Base-by-base conservation (phyloP, 306 rosid genomes). In the Glycine tomentella region DNA sequence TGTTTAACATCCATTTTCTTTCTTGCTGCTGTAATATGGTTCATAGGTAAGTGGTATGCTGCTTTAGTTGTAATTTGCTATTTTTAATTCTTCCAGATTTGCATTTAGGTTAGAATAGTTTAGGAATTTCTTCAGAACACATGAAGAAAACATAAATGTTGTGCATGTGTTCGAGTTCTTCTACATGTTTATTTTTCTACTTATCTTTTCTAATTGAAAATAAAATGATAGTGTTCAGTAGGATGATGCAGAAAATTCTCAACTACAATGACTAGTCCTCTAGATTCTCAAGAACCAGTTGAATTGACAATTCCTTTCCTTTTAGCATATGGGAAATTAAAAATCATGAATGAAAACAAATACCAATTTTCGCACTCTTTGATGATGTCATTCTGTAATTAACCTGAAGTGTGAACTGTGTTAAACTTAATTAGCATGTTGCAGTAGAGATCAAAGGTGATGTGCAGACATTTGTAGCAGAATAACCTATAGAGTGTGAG, bases 1-100 rank as follows among this genome's bases (percentile, higher is more conserved):
- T 85, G 83, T 77, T 76, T 93, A 72, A 93, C 98, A 46, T 80
- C 98, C 50, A 8, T 93, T 73, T 86, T 89, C 84, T 93, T 93
- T 84, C 74, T 91, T 77, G 98, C 98, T 44, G 90, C 97, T 68
- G 88, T 65, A 59, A 77, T 90, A 76, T 93, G 98, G 98, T 91
- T 90, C 83, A 77, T 90, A 51, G 98, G 98, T 91, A 74, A 88
- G 91, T 68, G 42, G n/a, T 61, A 42, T 69, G 38, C 72, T 72
- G 52, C 42, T 84, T 82, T 51, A 77, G 51, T 14, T 15, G 48
- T 50, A 51, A 52, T 36, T 71, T 15, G 4, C 33, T 53, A 38
- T 81, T 80, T 68, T 55, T 76, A 53, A 48, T 40, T 72, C 31
- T 72, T 46, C 76, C 52, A 25, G 48, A 64, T 65, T n/a, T 65